Evolutionary conservation across 257 asterid species (phyloP).

Genomic region (Coffea canephora): DNA sequence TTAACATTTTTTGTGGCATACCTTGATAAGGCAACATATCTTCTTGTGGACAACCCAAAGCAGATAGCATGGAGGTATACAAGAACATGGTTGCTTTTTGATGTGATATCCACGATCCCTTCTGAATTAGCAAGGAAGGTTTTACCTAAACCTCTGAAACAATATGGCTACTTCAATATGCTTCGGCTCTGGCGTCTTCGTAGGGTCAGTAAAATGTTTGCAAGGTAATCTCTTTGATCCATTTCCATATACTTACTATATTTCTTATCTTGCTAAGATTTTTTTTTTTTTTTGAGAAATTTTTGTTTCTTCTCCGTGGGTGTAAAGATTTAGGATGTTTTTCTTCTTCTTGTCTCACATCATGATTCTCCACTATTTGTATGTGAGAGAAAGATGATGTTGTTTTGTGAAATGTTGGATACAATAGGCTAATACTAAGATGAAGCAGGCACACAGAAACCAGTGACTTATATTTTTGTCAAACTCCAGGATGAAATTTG

Average conservation of each 20-base stretch:
- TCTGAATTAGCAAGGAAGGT: conserved; percentile 37
- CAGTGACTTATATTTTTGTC: neutral
- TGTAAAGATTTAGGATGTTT: neutral
- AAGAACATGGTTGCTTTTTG: conserved; percentile 57
- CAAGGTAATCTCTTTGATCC: conserved; percentile 36
- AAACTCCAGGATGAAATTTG: neutral
- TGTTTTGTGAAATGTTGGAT: neutral
- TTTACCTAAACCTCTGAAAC: conserved; percentile 34
- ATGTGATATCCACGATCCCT: conserved; percentile 67
- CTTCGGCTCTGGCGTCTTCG: conserved; percentile 91
- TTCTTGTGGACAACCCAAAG: conserved; percentile 50
- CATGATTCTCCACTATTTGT: neutral
- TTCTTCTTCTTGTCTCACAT: neutral
- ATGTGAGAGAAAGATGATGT: neutral
- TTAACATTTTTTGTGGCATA: conserved; percentile 86
- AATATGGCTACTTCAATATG: conserved; percentile 55
- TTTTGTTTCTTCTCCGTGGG: neutral
- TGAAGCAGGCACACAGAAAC: neutral
- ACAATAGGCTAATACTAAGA: neutral
- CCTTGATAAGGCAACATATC: conserved; percentile 58
- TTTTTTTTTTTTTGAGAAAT: neutral
- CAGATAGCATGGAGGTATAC: conserved; percentile 55
- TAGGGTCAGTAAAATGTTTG: conserved; percentile 70
- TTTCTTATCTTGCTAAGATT: neutral
- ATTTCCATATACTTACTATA: no score